Evolutionary conservation across 1,284 basidiomycete genomes (phyloP).

Genomic region (Austropuccinia psidii): DNA sequence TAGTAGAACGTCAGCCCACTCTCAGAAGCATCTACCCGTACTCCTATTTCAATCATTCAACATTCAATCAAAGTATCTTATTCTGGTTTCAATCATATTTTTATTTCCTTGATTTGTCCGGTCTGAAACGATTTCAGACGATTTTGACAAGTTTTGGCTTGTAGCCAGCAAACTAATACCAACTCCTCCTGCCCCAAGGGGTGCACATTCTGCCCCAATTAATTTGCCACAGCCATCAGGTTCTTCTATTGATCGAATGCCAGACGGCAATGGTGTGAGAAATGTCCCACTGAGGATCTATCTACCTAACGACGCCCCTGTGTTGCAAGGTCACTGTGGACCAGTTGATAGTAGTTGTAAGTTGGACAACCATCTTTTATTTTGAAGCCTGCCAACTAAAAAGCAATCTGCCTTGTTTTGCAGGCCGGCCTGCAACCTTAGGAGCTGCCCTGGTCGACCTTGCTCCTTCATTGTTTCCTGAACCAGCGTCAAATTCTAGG

Average conservation of each 20-base stretch:
- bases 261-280: slow-evolving; percentile 66
- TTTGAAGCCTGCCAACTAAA: slow-evolving; percentile 39
- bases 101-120: background rate
- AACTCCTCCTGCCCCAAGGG: slow-evolving; percentile 43
- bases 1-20: slow-evolving; percentile 69
- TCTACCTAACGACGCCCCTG: slow-evolving; percentile 73
- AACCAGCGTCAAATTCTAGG: slow-evolving; percentile 39
- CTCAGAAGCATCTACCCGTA: too few relatives aligned
- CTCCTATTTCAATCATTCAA: background rate
- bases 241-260: slow-evolving; percentile 62
- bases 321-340: slow-evolving; percentile 77
- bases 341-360: slow-evolving; percentile 61
- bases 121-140: slow-evolving; percentile 56
- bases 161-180: slow-evolving; percentile 72
- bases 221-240: slow-evolving; percentile 52
- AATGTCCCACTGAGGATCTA: slow-evolving; percentile 82
- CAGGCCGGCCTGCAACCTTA: slow-evolving; percentile 52
- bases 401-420: background rate
- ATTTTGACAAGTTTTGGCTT: slow-evolving; percentile 88
- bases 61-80: background rate
- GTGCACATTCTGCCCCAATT: slow-evolving; percentile 47
- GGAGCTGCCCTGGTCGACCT: slow-evolving; percentile 27
- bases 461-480: slow-evolving; percentile 40
- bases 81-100: background rate
- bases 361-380: slow-evolving; percentile 38